A percentile compares a stretch with the other conserved stretches of the same genome.
Evolutionary conservation across 352 stramenopile species (phyloP).

Genomic region (Phytophthora chlamydospora): DNA sequence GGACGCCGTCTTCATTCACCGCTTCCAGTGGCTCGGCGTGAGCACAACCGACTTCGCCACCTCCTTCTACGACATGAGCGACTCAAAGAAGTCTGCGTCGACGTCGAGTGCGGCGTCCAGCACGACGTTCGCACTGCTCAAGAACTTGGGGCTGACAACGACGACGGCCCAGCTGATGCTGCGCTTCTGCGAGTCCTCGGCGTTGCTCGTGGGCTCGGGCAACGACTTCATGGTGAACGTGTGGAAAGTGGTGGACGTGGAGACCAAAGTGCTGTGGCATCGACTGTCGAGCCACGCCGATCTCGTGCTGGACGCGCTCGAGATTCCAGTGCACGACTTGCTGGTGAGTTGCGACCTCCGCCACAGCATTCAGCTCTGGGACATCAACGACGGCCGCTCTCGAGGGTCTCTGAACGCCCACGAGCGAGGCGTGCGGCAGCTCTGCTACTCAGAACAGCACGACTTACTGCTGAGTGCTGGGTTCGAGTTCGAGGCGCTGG

Average conservation of each 20-base stretch:
- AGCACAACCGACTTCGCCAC: conserved; percentile 83
- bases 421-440: conserved; percentile 70
- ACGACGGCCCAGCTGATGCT: conserved; percentile 66
- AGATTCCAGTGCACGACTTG: conserved; percentile 77
- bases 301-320: conserved; percentile 72
- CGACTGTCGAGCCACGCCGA: conserved; percentile 55
- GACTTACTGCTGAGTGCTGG: conserved; percentile 82
- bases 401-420: conserved; percentile 69
- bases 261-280: conserved; percentile 69
- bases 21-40: conserved; percentile 66
- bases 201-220: conserved; percentile 61
- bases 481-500: conserved; percentile 86
- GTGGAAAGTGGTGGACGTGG: conserved; percentile 65
- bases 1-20: conserved; percentile 70
- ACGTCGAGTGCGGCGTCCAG: conserved; percentile 17
- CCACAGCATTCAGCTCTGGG: conserved; percentile 79
- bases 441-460: conserved; percentile 82
- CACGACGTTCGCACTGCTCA: conserved; percentile 49
- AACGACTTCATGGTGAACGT: conserved; percentile 77
- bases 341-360: conserved; percentile 80
- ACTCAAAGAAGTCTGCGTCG: conserved; percentile 42
- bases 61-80: conserved; percentile 81
- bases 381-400: conserved; percentile 70
- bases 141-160: conserved; percentile 64
- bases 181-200: conserved; percentile 64